phyloP scores from a whole-genome alignment of 257 asterid genomes.

The Datura wrightii region DNA sequence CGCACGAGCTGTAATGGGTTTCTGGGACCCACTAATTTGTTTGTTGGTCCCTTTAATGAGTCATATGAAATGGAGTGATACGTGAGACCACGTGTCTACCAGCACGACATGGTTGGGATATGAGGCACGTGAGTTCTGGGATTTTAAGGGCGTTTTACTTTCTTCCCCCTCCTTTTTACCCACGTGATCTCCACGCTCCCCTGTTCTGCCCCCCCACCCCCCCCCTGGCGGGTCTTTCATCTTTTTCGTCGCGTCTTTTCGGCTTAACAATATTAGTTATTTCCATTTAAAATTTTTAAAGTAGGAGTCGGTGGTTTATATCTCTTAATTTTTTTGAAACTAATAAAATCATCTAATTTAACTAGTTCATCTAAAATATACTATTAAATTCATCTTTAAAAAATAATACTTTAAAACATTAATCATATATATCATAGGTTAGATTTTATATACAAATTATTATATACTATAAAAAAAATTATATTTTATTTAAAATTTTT shows the following conservation, averaged over 20 bases:
- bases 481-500: too few species aligned
- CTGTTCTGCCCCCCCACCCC: constrained; percentile 33
- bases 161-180: constrained; percentile 35
- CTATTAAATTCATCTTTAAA: too few species aligned
- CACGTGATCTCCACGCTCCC: constrained; percentile 74
- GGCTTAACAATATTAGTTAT: not conserved
- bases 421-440: too few species aligned
- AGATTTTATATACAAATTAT: too few species aligned
- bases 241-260: not conserved
- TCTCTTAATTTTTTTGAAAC: too few species aligned
- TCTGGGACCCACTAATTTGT: constrained; percentile 31
- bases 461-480: too few species aligned
- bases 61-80: constrained; percentile 39
- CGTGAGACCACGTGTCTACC: constrained; percentile 60
- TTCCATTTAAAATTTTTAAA: too few species aligned
- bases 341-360: too few species aligned
- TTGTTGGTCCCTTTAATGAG: not conserved
- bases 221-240: not conserved
- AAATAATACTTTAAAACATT: too few species aligned
- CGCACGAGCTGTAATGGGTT: constrained; percentile 43
- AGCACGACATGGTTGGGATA: constrained; percentile 47
- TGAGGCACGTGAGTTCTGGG: constrained; percentile 57
- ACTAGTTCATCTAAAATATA: too few species aligned
- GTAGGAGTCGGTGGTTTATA: too few species aligned
- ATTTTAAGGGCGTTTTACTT: constrained; percentile 28